These are phyloP conservation scores for Aspergillus fischeri DNA, from an alignment of 2,329 filamentous ascomycete species.

Conservation along the genomic window DNA sequence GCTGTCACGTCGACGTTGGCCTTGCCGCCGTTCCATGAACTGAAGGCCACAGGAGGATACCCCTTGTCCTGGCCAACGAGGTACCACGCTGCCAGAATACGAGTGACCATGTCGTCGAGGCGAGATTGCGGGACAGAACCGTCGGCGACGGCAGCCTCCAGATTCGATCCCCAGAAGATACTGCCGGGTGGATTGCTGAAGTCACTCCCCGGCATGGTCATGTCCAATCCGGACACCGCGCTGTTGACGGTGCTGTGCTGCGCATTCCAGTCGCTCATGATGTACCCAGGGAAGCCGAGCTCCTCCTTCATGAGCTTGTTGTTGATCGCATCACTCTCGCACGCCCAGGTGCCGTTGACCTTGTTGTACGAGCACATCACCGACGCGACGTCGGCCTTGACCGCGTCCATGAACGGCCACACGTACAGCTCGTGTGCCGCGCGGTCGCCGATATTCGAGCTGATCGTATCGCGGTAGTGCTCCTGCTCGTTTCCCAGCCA, in stretches of 20 bases:
- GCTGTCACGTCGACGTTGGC: slow-evolving; percentile 36
- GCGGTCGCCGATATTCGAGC: slow-evolving; percentile 62
- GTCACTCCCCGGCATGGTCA: slow-evolving; percentile 71
- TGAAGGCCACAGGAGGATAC: slow-evolving; percentile 43
- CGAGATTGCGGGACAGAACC: slow-evolving; percentile 54
- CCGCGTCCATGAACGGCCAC: slow-evolving; percentile 73
- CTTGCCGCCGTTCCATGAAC: slow-evolving; percentile 40
- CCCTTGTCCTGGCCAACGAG: slow-evolving; percentile 45
- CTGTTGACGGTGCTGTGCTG: slow-evolving; percentile 66
- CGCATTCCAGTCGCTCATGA: slow-evolving; percentile 77
- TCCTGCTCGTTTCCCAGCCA: slow-evolving; percentile 67
- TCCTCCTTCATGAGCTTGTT: slow-evolving; percentile 76
- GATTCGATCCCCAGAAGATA: slow-evolving; percentile 28
- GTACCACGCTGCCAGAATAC: slow-evolving; percentile 48
- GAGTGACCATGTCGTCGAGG: slow-evolving; percentile 58
- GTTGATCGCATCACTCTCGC: slow-evolving; percentile 72
- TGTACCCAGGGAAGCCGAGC: slow-evolving; percentile 75
- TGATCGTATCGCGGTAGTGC: slow-evolving; percentile 26
- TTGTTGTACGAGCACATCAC: slow-evolving; percentile 54
- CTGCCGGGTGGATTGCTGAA: slow-evolving; percentile 20
- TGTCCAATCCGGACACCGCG: slow-evolving; percentile 71
- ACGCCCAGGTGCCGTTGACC: slow-evolving; percentile 74
- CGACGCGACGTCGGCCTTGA: slow-evolving; percentile 59
- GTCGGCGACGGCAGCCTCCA: slow-evolving; percentile 57
- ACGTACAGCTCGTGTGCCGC: slow-evolving; percentile 71